These are phyloP conservation scores for Fermentozyma sake DNA, from an alignment of 1,139 yeast species.

Conservation along the genomic window DNA sequence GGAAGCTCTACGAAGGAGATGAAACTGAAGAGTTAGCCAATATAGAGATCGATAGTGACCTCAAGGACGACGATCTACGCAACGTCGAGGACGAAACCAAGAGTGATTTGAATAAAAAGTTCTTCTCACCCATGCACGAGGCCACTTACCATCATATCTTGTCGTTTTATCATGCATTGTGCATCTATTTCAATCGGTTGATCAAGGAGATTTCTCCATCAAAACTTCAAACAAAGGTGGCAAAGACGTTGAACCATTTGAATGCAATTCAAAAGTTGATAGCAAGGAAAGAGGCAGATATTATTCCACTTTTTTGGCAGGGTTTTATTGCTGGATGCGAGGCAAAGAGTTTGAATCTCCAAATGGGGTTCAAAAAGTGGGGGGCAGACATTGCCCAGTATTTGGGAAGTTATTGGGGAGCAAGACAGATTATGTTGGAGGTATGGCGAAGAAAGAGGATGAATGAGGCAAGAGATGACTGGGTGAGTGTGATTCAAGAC, in stretches of 20 bases:
- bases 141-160: constrained; percentile 79
- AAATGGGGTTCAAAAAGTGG: constrained; percentile 71
- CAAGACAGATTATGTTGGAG: constrained; percentile 77
- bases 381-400: constrained; percentile 73
- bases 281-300: constrained; percentile 49
- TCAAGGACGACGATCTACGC: constrained; percentile 9
- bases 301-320: constrained; percentile 83
- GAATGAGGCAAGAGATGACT: constrained; percentile 56
- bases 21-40: constrained; percentile 2
- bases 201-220: constrained; percentile 51
- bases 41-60: constrained; percentile 9
- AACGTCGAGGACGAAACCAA: constrained; percentile 14
- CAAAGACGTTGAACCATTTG: constrained; percentile 58
- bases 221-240: constrained; percentile 56
- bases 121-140: constrained; percentile 56
- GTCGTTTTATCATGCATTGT: constrained; percentile 72
- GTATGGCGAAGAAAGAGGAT: constrained; percentile 76
- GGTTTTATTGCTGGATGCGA: constrained; percentile 89
- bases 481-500: constrained; percentile 77
- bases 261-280: constrained; percentile 59
- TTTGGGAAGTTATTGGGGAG: constrained; percentile 83
- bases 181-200: constrained; percentile 71
- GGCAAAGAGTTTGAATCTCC: constrained; percentile 55
- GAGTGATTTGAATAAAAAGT: constrained; percentile 19
- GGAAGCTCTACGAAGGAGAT: constrained; percentile 38